A percentile compares a stretch with the other conserved stretches of the same genome.
Evolutionary conservation across 2,329 filamentous ascomycete genomes (phyloP).

Genomic region (Calonectria leucothoes): DNA sequence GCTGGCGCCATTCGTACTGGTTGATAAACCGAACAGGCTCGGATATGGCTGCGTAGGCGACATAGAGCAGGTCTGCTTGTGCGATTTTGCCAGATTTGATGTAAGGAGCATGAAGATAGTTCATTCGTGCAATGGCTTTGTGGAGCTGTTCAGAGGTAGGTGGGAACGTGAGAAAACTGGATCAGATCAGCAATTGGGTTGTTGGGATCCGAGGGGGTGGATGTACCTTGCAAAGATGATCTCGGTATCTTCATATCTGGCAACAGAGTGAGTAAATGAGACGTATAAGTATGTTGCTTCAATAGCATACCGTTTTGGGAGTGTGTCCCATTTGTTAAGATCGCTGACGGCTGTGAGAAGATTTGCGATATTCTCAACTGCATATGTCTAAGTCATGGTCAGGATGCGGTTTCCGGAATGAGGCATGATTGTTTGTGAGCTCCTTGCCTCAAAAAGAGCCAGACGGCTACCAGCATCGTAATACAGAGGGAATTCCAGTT

Average conservation of each 20-base stretch:
- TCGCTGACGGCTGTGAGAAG: constrained; percentile 51
- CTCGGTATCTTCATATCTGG: constrained; percentile 55
- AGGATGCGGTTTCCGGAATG: background rate
- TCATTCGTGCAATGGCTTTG: constrained; percentile 53
- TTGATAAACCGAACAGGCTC: constrained; percentile 74
- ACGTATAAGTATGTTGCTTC: background rate
- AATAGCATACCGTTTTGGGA: constrained; percentile 49
- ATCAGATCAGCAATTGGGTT: background rate
- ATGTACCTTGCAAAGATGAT: constrained; percentile 51
- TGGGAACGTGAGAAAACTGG: constrained; percentile 45
- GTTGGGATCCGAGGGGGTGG: background rate
- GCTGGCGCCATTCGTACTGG: constrained; percentile 75
- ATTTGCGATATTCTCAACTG: constrained; percentile 50
- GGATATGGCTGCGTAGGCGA: constrained; percentile 68
- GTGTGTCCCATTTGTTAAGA: constrained; percentile 44
- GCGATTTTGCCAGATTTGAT: constrained; percentile 49
- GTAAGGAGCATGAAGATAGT: constrained; percentile 53
- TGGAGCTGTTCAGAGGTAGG: constrained; percentile 46
- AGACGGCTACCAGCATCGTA: constrained; percentile 52
- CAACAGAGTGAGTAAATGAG: constrained; percentile 9
- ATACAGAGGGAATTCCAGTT: constrained; percentile 52
- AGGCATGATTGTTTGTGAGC: no score
- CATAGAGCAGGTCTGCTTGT: constrained; percentile 54
- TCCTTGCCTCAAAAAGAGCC: constrained; percentile 53
- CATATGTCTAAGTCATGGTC: constrained; percentile 50